Evolutionary conservation across 2,329 filamentous ascomycete genomes (phyloP).

Genomic region (Teratosphaeria viscida): DNA sequence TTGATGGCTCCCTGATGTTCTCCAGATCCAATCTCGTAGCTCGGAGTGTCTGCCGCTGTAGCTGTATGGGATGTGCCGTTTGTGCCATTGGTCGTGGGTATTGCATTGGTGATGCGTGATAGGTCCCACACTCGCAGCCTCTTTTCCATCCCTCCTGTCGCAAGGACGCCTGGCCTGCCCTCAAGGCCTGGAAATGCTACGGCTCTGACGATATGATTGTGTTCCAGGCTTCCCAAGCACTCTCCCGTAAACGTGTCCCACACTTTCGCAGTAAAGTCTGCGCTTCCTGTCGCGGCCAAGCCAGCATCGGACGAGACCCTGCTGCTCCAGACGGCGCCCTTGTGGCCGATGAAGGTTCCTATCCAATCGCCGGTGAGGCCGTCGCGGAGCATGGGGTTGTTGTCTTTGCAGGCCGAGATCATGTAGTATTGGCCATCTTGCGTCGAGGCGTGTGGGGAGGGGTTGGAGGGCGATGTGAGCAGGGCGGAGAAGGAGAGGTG

Average conservation of each 20-base stretch:
- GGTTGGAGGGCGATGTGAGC: slow-evolving; percentile 31
- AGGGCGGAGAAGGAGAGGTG: slow-evolving; percentile 83
- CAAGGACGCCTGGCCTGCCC: slow-evolving; percentile 61
- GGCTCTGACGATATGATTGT: slow-evolving; percentile 90
- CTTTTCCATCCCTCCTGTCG: slow-evolving; percentile 92
- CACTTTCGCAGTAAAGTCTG: slow-evolving; percentile 84
- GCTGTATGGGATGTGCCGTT: slow-evolving; percentile 6
- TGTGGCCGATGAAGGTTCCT: slow-evolving; percentile 94
- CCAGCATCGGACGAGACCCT: slow-evolving; percentile 79
- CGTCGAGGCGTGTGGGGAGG: slow-evolving; percentile 8
- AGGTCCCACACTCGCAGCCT: slow-evolving; percentile 91
- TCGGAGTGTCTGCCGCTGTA: slow-evolving; percentile 30
- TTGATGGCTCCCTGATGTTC: slow-evolving; percentile 85
- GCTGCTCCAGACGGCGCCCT: slow-evolving; percentile 95
- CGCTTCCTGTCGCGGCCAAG: slow-evolving; percentile 83
- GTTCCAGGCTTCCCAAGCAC: slow-evolving; percentile 73
- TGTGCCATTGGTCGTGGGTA: slow-evolving; percentile 7
- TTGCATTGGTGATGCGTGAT: slow-evolving; percentile 35
- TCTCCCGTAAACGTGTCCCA: slow-evolving; percentile 97
- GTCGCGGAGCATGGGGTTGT: slow-evolving; percentile 96
- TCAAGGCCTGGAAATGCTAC: slow-evolving; percentile 66
- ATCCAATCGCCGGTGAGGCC: slow-evolving; percentile 96
- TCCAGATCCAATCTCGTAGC: slow-evolving; percentile 80
- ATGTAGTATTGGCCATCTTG: slow-evolving; percentile 55
- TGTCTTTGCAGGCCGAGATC: slow-evolving; percentile 75